A percentile compares a stretch with the other conserved stretches of the same genome.
phyloP scores from a whole-genome alignment of 2,329 filamentous ascomycete species.

The Cladophialophora bantiana region DNA sequence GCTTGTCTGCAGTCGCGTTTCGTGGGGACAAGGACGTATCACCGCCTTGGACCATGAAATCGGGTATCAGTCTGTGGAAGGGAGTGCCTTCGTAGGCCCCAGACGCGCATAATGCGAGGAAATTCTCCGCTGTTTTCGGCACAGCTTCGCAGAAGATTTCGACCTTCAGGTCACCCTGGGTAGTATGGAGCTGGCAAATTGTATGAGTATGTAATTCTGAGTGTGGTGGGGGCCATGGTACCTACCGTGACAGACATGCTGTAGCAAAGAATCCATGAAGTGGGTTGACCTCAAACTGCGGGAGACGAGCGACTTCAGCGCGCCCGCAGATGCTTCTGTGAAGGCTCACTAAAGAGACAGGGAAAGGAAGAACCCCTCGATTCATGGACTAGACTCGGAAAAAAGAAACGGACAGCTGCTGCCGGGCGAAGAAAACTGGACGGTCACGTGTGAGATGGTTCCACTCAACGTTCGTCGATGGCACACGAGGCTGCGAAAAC shows the following conservation, averaged over 20 bases:
- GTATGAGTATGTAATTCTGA: background rate
- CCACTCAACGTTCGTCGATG: too few relatives aligned
- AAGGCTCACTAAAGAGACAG: background rate
- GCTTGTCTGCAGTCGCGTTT: slow-evolving; percentile 48
- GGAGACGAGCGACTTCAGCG: background rate
- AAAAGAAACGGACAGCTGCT: too few relatives aligned
- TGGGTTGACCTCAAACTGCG: background rate
- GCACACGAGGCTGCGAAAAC: background rate
- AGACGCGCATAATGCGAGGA: slow-evolving; percentile 69
- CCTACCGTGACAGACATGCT: slow-evolving; percentile 40
- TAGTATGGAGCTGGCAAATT: slow-evolving; percentile 73
- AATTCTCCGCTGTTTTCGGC: slow-evolving; percentile 87
- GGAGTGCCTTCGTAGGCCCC: slow-evolving; percentile 66
- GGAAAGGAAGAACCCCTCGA: background rate
- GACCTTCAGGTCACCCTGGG: slow-evolving; percentile 87
- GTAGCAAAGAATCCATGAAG: slow-evolving; percentile 26
- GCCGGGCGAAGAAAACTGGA: background rate
- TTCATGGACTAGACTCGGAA: background rate
- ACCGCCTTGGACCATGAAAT: slow-evolving; percentile 70
- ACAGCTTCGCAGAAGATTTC: slow-evolving; percentile 96
- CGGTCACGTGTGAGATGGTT: background rate
- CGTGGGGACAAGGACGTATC: slow-evolving; percentile 56
- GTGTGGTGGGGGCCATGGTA: background rate
- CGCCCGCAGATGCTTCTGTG: background rate
- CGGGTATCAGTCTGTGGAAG: slow-evolving; percentile 68